Percentiles rank a stretch among this genome's conserved stretches.
Evolutionary conservation across 371 early-diverging fungal genomes (phyloP).

Genomic region (Mucor racemosus): DNA sequence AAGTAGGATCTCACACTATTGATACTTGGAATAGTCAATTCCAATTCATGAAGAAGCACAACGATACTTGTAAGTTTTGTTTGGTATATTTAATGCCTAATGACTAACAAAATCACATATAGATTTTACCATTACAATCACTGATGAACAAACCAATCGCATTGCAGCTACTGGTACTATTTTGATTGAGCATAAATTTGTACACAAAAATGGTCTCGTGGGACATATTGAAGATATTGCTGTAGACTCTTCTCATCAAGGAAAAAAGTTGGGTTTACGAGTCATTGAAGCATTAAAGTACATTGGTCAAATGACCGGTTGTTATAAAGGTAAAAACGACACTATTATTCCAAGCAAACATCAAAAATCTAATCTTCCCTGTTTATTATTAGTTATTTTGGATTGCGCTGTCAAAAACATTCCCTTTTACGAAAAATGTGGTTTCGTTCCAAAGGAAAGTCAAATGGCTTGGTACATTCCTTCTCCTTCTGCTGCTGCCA

Average conservation of each 20-base stretch:
- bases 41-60: constrained; percentile 75
- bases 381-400: constrained; percentile 38
- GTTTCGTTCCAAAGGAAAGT: constrained; percentile 54
- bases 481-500: not conserved
- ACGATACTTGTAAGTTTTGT: constrained; percentile 69
- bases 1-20: constrained; percentile 72
- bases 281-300: constrained; percentile 77
- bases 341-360: not conserved
- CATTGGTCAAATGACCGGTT: constrained; percentile 67
- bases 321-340: constrained; percentile 62
- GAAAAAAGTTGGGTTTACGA: constrained; percentile 81
- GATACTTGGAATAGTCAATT: constrained; percentile 72
- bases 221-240: constrained; percentile 96
- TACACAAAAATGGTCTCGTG: constrained; percentile 82
- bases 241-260: constrained; percentile 89
- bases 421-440: constrained; percentile 60
- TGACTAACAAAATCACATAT: not conserved
- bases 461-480: constrained; percentile 43
- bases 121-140: constrained; percentile 84
- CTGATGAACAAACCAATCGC: constrained; percentile 64
- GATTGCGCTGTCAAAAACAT: constrained; percentile 57
- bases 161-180: constrained; percentile 95
- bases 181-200: constrained; percentile 96
- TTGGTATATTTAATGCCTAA: not conserved
- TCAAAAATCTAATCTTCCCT: no score